Evolutionary conservation across 2,329 filamentous ascomycete species (phyloP).

Genomic region (Emydomyces testavorans): DNA sequence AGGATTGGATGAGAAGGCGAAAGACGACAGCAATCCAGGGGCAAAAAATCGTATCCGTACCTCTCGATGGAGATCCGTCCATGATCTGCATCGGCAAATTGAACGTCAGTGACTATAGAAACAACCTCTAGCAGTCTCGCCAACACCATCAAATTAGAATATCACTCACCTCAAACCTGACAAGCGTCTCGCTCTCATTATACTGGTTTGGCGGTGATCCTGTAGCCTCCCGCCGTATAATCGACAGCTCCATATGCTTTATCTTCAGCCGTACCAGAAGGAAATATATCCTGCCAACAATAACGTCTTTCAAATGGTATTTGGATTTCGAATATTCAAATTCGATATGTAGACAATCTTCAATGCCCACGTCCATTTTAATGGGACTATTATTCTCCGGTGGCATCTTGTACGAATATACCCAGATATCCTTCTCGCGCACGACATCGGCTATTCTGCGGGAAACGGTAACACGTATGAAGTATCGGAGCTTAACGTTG

Average conservation of each 20-base stretch:
- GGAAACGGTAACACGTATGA: slow-evolving; percentile 91
- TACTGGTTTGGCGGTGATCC: slow-evolving; percentile 96
- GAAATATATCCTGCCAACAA: slow-evolving; percentile 97
- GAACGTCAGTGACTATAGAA: neutral
- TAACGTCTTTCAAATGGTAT: slow-evolving; percentile 98
- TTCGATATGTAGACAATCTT: slow-evolving; percentile 97
- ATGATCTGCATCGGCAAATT: slow-evolving; percentile 58
- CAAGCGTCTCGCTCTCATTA: slow-evolving; percentile 96
- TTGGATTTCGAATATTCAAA: slow-evolving; percentile 99
- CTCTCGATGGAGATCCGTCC: slow-evolving; percentile 95
- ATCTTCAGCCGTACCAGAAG: slow-evolving; percentile 94
- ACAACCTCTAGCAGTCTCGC: too few relatives aligned
- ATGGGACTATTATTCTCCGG: slow-evolving; percentile 97
- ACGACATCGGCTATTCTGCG: slow-evolving; percentile 96
- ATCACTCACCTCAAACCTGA: slow-evolving; percentile 70
- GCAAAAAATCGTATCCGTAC: slow-evolving; percentile 38
- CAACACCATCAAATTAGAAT: neutral
- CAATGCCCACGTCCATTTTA: slow-evolving; percentile 99
- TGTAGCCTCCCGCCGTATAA: slow-evolving; percentile 92
- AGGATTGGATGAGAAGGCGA: neutral
- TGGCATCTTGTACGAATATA: slow-evolving; percentile 95
- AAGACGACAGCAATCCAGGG: neutral
- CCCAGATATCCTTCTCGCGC: slow-evolving; percentile 98
- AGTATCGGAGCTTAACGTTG: slow-evolving; percentile 98
- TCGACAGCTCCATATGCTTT: slow-evolving; percentile 98